Base-by-base conservation (phyloP, 768 basidiomycete species). In the Mycena haematopus region DNA sequence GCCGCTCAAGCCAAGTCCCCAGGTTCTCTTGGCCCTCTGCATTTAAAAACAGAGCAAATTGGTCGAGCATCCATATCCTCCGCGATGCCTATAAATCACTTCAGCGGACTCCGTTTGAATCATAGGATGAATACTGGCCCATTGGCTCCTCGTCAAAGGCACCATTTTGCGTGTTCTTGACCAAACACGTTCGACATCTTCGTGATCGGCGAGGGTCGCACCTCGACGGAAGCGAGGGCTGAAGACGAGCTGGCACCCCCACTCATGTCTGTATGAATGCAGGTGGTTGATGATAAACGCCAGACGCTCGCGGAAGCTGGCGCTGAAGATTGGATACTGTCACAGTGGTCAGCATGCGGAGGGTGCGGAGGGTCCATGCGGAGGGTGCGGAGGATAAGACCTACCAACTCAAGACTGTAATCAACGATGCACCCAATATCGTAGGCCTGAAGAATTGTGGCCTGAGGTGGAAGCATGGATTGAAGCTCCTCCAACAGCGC, bases 221-320 rank as follows among this genome's bases (percentile, higher is more conserved):
- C 75, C 75, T 15, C 40, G 13, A 9, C 62, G 36, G 25, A 77
- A 53, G 10, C 74, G 66, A 1, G 74, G 78, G 44, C 77, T 76
- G 51, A 77, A 78, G 0, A 72, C 42, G 1, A 80, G 52, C 40
- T 77, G 76, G 52, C 76, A 77, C 3, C 70, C 53, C 75, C 76
- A 77, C 47, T 76, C 67, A 45, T 77, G 76, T 0, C 72, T 74
- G 57, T 73, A 76, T 0, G 74, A 76, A 64, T 79, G 77, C 73
- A 79, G 75, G 1, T 71, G 76, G 7, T 71, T 73, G 3, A 74
- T 70, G 1, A 67, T 66, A 27, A 74, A 76, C 2, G 33, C 22
- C 14, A 78, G 46, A 7, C 73, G 56, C 2, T 42, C 15, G 4
- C 62, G 58, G 6, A 75, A 46, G 22, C 60, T 59, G 0, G 42